Conservation (phyloP, 164 flowering plant genomes). For the Protea cynaroides region DNA sequence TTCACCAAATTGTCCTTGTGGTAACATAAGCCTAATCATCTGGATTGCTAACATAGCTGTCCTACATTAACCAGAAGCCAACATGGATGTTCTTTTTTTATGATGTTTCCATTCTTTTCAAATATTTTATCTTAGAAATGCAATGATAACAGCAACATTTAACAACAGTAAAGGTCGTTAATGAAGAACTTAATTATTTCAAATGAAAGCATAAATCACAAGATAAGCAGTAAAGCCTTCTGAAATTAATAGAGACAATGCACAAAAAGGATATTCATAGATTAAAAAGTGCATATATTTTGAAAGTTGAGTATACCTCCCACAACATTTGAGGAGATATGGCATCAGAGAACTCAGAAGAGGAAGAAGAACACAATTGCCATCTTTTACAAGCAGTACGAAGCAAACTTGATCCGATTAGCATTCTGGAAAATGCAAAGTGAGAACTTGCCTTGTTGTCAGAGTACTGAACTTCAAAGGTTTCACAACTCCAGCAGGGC, state of each 20-base stretch:
- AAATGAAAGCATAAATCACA: neutral
- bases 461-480: slow-evolving; percentile 24
- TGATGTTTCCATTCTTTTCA: too few relatives aligned
- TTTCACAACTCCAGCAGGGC: slow-evolving; percentile 44
- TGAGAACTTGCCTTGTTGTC: slow-evolving; percentile 26
- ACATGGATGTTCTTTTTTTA: too few relatives aligned
- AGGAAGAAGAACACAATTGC: slow-evolving; percentile 40
- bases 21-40: too few relatives aligned
- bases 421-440: slow-evolving; percentile 20
- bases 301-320: slow-evolving; percentile 59
- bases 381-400: slow-evolving; percentile 39
- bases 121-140: too few relatives aligned
- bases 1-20: too few relatives aligned
- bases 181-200: neutral
- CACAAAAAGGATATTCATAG: too few relatives aligned
- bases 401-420: slow-evolving; percentile 23
- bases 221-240: neutral
- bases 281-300: too few relatives aligned
- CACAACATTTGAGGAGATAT: slow-evolving; percentile 77
- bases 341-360: slow-evolving; percentile 31
- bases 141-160: too few relatives aligned
- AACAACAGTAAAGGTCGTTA: too few relatives aligned
- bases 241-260: neutral
- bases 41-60: too few relatives aligned
- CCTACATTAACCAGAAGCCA: too few relatives aligned